Base-by-base conservation (phyloP, 108 stramenopile genomes). In the Parietichytrium sp. region DNA sequence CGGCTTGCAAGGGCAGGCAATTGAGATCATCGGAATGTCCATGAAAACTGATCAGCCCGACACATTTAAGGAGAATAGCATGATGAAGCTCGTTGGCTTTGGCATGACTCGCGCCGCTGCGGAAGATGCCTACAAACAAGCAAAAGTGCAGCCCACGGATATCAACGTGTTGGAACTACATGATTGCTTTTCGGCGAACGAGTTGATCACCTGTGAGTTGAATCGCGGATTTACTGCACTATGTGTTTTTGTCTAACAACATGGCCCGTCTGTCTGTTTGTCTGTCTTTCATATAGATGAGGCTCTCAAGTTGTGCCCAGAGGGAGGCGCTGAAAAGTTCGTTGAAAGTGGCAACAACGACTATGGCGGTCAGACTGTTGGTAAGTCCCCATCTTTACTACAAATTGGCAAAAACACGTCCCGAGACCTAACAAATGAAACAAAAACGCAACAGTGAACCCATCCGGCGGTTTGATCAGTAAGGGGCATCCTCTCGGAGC, bases 201-300 rank as follows among this genome's bases (percentile, higher is more conserved):
- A 72, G 61, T 42, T 72, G 23, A 72, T 72, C 42, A 72, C 61
- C 61, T 72, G n/a, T n/a, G n/a, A n/a, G n/a, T n/a, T n/a, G n/a
- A n/a, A n/a, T n/a, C n/a, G n/a, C n/a, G n/a, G n/a, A n/a, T n/a
- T n/a, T n/a, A n/a, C n/a, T n/a, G n/a, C n/a, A n/a, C n/a, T n/a
- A n/a, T n/a, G n/a, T n/a, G n/a, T n/a, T n/a, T n/a, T n/a, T n/a
- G n/a, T n/a, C n/a, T n/a, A n/a, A n/a, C n/a, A n/a, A n/a, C n/a
- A n/a, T n/a, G n/a, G n/a, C n/a, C n/a, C n/a, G n/a, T n/a, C n/a
- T n/a, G n/a, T n/a, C n/a, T n/a, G n/a, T n/a, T n/a, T n/a, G n/a
- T n/a, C n/a, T n/a, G n/a, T n/a, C n/a, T n/a, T n/a, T n/a, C n/a
- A n/a, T n/a, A n/a, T n/a, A n/a, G n/a, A 72, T 42, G 61, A 72